Conservation (phyloP, 2,329 filamentous ascomycete genomes). For the Hypoxylon sp. region DNA sequence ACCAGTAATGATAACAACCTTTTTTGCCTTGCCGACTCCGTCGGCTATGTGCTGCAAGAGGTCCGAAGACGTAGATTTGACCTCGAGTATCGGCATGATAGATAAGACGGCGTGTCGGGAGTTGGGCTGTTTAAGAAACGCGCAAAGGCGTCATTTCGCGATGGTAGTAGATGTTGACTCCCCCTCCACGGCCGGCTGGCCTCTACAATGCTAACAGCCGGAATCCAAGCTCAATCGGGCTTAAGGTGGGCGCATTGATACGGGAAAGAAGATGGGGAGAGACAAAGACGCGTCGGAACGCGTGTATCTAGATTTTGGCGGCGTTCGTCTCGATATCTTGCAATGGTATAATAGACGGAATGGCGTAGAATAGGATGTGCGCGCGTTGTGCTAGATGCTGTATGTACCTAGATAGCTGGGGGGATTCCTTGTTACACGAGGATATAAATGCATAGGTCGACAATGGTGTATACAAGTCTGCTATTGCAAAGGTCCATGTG, state of each 20-base stretch:
- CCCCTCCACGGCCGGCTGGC: conserved; percentile 4
- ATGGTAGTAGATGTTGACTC: background rate
- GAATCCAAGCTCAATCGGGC: background rate
- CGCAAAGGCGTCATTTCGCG: conserved; percentile 23
- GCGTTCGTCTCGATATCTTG: background rate
- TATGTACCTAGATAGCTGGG: too few relatives aligned
- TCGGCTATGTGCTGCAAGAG: conserved; percentile 72
- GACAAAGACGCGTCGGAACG: conserved; percentile 35
- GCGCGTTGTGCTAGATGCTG: too few relatives aligned
- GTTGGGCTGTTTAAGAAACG: conserved; percentile 12
- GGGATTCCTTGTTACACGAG: too few relatives aligned
- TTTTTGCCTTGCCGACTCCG: conserved; percentile 68
- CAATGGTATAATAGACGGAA: too few relatives aligned
- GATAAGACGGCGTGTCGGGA: too few relatives aligned
- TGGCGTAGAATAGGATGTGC: too few relatives aligned
- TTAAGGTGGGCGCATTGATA: conserved; percentile 5
- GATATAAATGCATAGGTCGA: too few relatives aligned
- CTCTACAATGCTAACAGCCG: background rate
- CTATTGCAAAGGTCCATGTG: too few relatives aligned
- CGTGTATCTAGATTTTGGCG: conserved; percentile 5
- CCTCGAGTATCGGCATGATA: conserved; percentile 69
- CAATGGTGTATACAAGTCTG: too few relatives aligned
- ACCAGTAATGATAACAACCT: conserved; percentile 76
- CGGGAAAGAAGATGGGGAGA: background rate
- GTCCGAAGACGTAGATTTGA: conserved; percentile 59